These are phyloP conservation scores for Boletus patriciae DNA, from an alignment of 768 basidiomycete genomes.

Conservation along the genomic window DNA sequence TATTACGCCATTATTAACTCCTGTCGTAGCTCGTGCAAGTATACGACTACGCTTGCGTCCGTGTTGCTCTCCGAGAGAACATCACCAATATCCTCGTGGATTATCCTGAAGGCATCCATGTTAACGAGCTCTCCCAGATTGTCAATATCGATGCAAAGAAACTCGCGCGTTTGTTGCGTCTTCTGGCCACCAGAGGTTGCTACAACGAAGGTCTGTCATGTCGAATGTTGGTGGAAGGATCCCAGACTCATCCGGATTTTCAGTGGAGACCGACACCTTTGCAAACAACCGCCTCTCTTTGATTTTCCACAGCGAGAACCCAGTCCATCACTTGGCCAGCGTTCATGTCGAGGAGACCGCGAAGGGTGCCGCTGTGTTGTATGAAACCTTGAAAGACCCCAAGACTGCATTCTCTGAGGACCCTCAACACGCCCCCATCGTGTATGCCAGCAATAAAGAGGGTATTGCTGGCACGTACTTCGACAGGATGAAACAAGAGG, in stretches of 20 bases:
- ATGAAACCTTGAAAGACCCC: constrained; percentile 31
- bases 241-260: not conserved
- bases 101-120: constrained; percentile 33
- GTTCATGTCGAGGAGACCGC: constrained; percentile 18
- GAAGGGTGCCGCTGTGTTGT: constrained; percentile 21
- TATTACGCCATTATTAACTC: not conserved
- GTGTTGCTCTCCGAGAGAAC: constrained; percentile 29
- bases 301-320: constrained; percentile 25
- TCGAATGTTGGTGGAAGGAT: not conserved
- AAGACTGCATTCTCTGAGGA: constrained; percentile 18
- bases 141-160: constrained; percentile 26
- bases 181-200: constrained; percentile 31
- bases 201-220: constrained; percentile 33
- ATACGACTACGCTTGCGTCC: constrained; percentile 31
- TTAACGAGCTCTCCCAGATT: constrained; percentile 28
- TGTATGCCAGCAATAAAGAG: constrained; percentile 19
- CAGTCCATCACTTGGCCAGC: constrained; percentile 20
- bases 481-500: constrained; percentile 25
- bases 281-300: constrained; percentile 38
- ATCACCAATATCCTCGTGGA: constrained; percentile 29
- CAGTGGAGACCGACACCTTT: constrained; percentile 34
- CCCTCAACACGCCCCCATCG: constrained; percentile 23
- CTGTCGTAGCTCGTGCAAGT: constrained; percentile 24
- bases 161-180: constrained; percentile 31
- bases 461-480: constrained; percentile 25